Conservation (phyloP, 2,329 filamentous ascomycete genomes). For the Arthrinium puccinioides region DNA sequence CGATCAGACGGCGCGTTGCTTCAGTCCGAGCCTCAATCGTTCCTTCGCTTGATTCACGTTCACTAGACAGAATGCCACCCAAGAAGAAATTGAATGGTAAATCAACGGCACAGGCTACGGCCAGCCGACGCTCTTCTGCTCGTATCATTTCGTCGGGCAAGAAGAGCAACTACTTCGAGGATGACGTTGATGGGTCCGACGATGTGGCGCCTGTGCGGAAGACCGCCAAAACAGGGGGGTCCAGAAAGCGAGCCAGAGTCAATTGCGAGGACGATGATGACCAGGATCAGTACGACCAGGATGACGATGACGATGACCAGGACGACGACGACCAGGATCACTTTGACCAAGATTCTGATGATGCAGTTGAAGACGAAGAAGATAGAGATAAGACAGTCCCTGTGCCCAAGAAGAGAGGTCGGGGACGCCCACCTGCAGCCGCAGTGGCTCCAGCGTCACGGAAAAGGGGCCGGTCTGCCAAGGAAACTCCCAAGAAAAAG, state of each 20-base stretch:
- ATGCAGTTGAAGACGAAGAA: constrained; percentile 13
- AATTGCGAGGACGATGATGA: neutral
- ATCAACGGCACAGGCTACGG: constrained; percentile 16
- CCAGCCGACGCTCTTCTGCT: constrained; percentile 27
- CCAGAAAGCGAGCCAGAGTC: neutral
- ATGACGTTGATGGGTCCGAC: constrained; percentile 11
- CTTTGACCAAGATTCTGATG: constrained; percentile 12
- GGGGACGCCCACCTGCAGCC: constrained; percentile 1
- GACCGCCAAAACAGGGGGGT: neutral
- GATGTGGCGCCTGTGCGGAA: neutral
- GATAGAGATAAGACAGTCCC: neutral
- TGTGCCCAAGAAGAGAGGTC: neutral
- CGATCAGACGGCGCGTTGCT: no score
- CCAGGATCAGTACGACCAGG: no score
- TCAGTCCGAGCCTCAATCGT: no score
- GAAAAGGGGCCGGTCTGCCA: constrained; percentile 4
- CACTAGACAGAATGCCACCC: neutral
- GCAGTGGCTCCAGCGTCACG: constrained; percentile 2
- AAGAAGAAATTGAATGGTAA: neutral
- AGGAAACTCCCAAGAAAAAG: neutral
- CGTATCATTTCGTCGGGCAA: constrained; percentile 34
- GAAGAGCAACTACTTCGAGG: constrained; percentile 47
- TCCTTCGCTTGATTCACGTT: no score
- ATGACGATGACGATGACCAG: no score
- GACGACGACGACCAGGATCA: constrained; percentile 14